Evolutionary conservation across 1,284 basidiomycete genomes (phyloP), one percentile per base, ranked within the genome.

Genomic region (Sphagnurus paluster): DNA sequence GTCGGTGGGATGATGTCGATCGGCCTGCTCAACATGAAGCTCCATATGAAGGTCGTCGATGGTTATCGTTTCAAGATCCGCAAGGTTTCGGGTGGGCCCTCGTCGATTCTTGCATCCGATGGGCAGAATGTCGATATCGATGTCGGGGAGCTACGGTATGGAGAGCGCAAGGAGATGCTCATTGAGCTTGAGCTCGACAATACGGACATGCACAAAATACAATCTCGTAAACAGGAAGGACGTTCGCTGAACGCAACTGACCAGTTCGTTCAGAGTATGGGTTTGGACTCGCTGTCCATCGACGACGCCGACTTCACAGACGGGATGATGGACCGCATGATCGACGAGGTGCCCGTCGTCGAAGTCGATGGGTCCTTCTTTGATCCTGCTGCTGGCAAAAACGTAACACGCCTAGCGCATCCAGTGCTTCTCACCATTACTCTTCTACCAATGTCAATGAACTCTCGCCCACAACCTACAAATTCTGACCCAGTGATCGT

Each of bases 101-200:
- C 81, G 16, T 84, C 87, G 1, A 88, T 98, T 64, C 77, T 98
- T 26, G 83, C 90, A 2, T 81, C 83, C 4, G 87, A 91, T 50
- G 96, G 96, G 19, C 86, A 91, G 60, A 87, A 98, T 59, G 92
- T 96, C 29, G 95, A 98, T 63, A 82, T 99, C 44, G 93, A 98
- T 56, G 77, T 99, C n/a, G 89, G 91, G 32, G 93, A 97, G 65
- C 71, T 98, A 58, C 76, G 91, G 44, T 94, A 90, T 60, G 93
- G 93, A 26, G 93, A 97, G 73, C 79, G 83, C 56, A 90, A 93
- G 65, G 94, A 98, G 75, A 91, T 98, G 80, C 75, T 98, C 17
- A 80, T 98, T 49, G 94, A 98, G 69, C 78, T 97, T 37, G 94
- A 98, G 68, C 77, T 95, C 46, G 87, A 93, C 62, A 89, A 91